phyloP scores from a whole-genome alignment of 257 asterid species.

The Verbascum thapsus region DNA sequence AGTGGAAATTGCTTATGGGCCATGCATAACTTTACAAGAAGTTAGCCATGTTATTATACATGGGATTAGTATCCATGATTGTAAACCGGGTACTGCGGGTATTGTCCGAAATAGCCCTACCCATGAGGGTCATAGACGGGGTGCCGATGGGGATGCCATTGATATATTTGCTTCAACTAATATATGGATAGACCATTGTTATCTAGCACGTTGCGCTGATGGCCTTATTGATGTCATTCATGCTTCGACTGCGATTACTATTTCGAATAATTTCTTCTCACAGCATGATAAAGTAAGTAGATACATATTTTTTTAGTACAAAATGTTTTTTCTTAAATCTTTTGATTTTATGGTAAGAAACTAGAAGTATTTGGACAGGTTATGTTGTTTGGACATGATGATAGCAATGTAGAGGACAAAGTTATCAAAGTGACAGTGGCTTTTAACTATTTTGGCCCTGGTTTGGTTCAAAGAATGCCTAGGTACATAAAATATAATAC shows the following conservation, averaged over 20 bases:
- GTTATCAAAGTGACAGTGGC: conserved; percentile 66
- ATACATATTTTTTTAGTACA: too few species aligned
- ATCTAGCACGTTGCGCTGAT: conserved; percentile 54
- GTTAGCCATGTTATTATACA: conserved; percentile 56
- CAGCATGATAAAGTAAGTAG: conserved; percentile 61
- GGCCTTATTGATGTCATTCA: conserved; percentile 65
- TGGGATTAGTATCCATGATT: conserved; percentile 65
- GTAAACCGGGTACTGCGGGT: conserved; percentile 59
- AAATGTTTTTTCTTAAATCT: too few species aligned
- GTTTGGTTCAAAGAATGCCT: conserved; percentile 69
- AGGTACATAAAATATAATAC: conserved; percentile 38
- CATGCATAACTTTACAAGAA: conserved; percentile 51
- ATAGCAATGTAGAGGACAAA: conserved; percentile 50
- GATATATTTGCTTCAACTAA: conserved; percentile 35
- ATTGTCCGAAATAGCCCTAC: conserved; percentile 48
- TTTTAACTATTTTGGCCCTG: conserved; percentile 73
- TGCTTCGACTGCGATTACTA: conserved; percentile 54
- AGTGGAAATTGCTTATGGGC: conserved; percentile 52
- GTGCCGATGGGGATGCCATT: conserved; percentile 64
- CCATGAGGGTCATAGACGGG: conserved; percentile 47
- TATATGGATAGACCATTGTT: conserved; percentile 72
- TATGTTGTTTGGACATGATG: conserved; percentile 72
- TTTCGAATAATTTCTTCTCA: conserved; percentile 67
- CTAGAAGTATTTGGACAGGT: conserved; percentile 38
- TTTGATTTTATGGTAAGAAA: too few species aligned